A percentile compares a stretch with the other conserved stretches of the same genome.
These are phyloP conservation scores for Taphrina wiesneri DNA, from an alignment of 1,139 yeast genomes.

Conservation along the genomic window DNA sequence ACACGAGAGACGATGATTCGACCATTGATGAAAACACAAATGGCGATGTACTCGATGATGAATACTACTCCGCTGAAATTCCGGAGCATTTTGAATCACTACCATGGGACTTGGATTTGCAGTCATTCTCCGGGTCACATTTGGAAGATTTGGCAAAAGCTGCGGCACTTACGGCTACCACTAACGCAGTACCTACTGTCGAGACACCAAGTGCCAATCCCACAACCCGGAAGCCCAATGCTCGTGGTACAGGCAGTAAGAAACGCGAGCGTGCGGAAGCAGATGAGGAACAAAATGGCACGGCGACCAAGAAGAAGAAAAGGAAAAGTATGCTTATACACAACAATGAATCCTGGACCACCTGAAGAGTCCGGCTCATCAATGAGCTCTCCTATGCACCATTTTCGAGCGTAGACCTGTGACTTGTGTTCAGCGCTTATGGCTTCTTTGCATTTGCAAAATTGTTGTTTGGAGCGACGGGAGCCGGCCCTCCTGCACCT, in stretches of 20 bases:
- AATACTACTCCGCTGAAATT: not conserved
- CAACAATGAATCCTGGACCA: slow-evolving; percentile 4
- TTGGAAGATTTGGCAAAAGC: slow-evolving; percentile 16
- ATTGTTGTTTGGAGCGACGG: not conserved
- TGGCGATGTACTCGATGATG: slow-evolving; percentile 1
- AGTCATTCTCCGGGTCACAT: slow-evolving; percentile 16
- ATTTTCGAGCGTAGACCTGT: not conserved
- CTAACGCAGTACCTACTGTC: not conserved
- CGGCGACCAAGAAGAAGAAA: slow-evolving; percentile 10
- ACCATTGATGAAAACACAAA: not conserved
- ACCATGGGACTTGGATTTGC: slow-evolving; percentile 26
- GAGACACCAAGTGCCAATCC: not conserved
- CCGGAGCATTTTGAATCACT: slow-evolving; percentile 18
- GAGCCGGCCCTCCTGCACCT: slow-evolving; percentile 4
- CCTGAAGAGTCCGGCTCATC: not conserved
- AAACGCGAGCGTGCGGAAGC: slow-evolving; percentile 6
- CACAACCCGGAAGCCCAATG: not conserved
- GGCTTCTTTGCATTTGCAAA: slow-evolving; percentile 5
- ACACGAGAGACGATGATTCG: not conserved
- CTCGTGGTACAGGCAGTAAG: slow-evolving; percentile 1
- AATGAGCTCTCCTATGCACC: not conserved
- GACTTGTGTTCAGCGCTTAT: not conserved
- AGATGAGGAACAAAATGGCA: slow-evolving; percentile 3
- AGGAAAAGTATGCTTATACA: slow-evolving; percentile 1
- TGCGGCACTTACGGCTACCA: not conserved